A percentile compares a stretch with the other conserved stretches of the same genome.
Conservation (phyloP, 1,139 yeast genomes). For the Yamadazyma triangularis region DNA sequence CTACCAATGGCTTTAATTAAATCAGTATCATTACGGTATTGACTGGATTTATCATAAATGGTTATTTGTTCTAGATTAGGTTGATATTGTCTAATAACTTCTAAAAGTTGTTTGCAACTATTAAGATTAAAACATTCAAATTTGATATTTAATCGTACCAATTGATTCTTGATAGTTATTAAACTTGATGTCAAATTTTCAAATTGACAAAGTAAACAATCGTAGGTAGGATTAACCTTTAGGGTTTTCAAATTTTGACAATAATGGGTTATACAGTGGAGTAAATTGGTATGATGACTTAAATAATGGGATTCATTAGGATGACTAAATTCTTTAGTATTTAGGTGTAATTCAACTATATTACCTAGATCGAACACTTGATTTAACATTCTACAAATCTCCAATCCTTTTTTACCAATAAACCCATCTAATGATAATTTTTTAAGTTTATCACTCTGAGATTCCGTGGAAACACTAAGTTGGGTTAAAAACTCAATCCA, state of each 20-base stretch:
- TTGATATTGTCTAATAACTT: slow-evolving; percentile 5
- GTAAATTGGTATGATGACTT: slow-evolving; percentile 5
- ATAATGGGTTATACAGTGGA: slow-evolving; percentile 2
- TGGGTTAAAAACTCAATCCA: slow-evolving; percentile 10
- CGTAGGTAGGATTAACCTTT: slow-evolving; percentile 9
- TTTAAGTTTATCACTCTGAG: not conserved
- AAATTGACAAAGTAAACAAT: slow-evolving; percentile 12
- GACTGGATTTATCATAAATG: slow-evolving; percentile 11
- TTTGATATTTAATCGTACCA: slow-evolving; percentile 5
- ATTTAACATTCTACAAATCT: slow-evolving; percentile 2
- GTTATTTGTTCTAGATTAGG: slow-evolving; percentile 3
- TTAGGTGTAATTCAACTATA: slow-evolving; percentile 2
- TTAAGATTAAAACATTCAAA: slow-evolving; percentile 9
- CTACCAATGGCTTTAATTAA: slow-evolving; percentile 4
- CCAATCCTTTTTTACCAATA: slow-evolving; percentile 5
- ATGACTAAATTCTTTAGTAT: slow-evolving; percentile 12
- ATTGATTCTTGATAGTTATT: slow-evolving; percentile 1
- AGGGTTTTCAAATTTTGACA: slow-evolving; percentile 4
- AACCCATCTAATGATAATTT: slow-evolving; percentile 10
- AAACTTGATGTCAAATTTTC: slow-evolving; percentile 5
- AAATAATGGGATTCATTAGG: slow-evolving; percentile 8
- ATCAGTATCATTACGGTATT: slow-evolving; percentile 7
- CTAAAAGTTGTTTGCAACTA: slow-evolving; percentile 4
- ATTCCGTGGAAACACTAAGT: not conserved
- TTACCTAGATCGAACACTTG: slow-evolving; percentile 4